These are phyloP conservation scores for Coniochaeta prunicola DNA, from an alignment of 2,329 filamentous ascomycete species.

Conservation along the genomic window DNA sequence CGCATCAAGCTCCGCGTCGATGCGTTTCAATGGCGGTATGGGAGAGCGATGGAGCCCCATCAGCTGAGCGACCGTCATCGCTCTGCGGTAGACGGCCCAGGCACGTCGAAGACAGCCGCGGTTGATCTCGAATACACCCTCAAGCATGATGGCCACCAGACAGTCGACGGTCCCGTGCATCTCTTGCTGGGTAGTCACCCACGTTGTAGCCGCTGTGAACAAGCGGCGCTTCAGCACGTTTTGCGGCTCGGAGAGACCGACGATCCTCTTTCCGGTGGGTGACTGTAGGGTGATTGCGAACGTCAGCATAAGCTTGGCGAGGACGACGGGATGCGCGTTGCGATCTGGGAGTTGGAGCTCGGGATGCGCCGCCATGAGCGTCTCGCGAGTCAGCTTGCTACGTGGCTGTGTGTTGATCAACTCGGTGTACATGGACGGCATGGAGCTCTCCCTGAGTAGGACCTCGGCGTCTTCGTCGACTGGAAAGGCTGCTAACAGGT, in stretches of 20 bases:
- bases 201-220: slow-evolving; percentile 18
- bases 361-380: not conserved
- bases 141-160: slow-evolving; percentile 33
- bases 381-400: not conserved
- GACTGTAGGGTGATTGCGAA: slow-evolving; percentile 21
- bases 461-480: not conserved
- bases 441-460: not conserved
- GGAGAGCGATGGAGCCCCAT: slow-evolving; percentile 28
- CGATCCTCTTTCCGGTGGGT: slow-evolving; percentile 5
- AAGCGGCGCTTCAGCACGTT: slow-evolving; percentile 20
- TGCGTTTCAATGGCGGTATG: slow-evolving; percentile 8
- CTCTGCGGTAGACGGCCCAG: slow-evolving; percentile 29
- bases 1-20: slow-evolving; percentile 5
- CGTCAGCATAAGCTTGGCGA: slow-evolving; percentile 24
- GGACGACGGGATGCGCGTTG: slow-evolving; percentile 20
- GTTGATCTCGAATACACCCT: slow-evolving; percentile 28
- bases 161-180: slow-evolving; percentile 29
- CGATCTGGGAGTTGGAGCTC: slow-evolving; percentile 1
- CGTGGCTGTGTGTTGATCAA: not conserved
- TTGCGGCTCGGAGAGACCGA: slow-evolving; percentile 7
- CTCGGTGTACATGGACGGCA: not conserved
- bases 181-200: slow-evolving; percentile 29
- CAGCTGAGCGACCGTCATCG: slow-evolving; percentile 30
- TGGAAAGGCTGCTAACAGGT: slow-evolving; percentile 2
- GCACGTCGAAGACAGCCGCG: slow-evolving; percentile 30